phyloP scores from a whole-genome alignment of 2,329 filamentous ascomycete species.

The Hymenoscyphus salicellus region DNA sequence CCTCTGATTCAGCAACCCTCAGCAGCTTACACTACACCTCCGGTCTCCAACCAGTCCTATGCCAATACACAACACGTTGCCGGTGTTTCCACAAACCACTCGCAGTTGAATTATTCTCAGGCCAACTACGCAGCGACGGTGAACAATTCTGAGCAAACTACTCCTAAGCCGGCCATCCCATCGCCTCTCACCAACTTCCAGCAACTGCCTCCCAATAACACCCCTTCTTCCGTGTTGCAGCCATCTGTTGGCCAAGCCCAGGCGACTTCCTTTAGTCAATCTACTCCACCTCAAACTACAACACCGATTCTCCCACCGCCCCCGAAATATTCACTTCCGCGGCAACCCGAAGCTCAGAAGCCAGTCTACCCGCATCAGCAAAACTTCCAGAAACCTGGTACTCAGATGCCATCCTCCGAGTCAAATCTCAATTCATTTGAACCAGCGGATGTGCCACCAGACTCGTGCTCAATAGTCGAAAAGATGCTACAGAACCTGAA shows the following conservation, averaged over 20 bases:
- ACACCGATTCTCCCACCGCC: constrained; percentile 8
- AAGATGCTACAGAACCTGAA: constrained; percentile 52
- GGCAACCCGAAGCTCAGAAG: constrained; percentile 13
- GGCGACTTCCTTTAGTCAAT: not conserved
- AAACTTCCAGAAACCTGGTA: constrained; percentile 20
- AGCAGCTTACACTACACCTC: not conserved
- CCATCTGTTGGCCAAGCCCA: not conserved
- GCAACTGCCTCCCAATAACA: not conserved
- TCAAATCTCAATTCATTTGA: constrained; percentile 17
- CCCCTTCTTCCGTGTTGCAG: not conserved
- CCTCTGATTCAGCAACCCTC: constrained; percentile 2
- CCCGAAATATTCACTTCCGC: constrained; percentile 8
- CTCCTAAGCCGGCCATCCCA: not conserved
- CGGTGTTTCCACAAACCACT: not conserved
- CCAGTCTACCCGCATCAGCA: constrained; percentile 30
- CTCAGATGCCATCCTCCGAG: constrained; percentile 6
- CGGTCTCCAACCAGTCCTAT: not conserved
- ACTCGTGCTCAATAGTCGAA: constrained; percentile 45
- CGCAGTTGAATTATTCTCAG: not conserved
- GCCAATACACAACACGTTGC: not conserved
- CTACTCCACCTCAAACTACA: not conserved
- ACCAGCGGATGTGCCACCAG: constrained; percentile 35
- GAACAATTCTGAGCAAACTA: not conserved
- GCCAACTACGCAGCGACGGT: not conserved
- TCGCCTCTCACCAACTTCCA: not conserved